Evolutionary conservation across 331 rosid genomes (phyloP).

Genomic region (Malus hybrid): DNA sequence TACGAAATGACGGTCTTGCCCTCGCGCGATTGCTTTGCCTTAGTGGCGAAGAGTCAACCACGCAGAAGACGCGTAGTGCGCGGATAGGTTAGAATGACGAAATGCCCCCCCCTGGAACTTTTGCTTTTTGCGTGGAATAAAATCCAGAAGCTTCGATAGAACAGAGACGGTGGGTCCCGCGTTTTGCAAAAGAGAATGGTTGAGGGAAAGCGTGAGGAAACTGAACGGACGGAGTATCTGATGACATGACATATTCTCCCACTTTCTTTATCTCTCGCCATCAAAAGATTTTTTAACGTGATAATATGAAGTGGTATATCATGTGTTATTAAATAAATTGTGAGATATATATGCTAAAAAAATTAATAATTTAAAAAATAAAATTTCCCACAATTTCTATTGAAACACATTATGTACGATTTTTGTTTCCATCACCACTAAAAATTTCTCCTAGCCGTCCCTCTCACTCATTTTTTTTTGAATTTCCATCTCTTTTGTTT

Average conservation of each 20-base stretch:
- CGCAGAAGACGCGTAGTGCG: too few relatives aligned
- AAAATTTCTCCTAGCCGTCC: too few relatives aligned
- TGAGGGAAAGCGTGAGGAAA: background rate
- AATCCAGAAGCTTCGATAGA: constrained; percentile 7
- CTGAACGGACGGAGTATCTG: background rate
- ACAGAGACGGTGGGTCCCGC: background rate
- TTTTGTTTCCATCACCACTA: too few relatives aligned
- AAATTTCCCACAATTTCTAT: too few relatives aligned
- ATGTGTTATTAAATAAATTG: too few relatives aligned
- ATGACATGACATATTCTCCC: background rate
- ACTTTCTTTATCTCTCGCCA: background rate
- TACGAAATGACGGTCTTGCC: background rate
- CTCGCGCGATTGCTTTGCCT: background rate
- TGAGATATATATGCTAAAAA: too few relatives aligned
- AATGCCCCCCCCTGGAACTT: too few relatives aligned
- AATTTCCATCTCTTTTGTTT: background rate
- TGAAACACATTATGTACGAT: too few relatives aligned
- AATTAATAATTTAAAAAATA: too few relatives aligned
- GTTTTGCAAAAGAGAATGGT: too few relatives aligned
- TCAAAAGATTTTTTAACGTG: too few relatives aligned
- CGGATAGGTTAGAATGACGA: background rate
- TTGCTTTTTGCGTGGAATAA: background rate
- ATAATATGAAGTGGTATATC: too few relatives aligned
- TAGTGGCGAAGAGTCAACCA: background rate
- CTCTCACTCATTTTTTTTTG: background rate